Evolutionary conservation across 2,329 filamentous ascomycete genomes (phyloP).

Genomic region (Fusarium chlamydosporum): DNA sequence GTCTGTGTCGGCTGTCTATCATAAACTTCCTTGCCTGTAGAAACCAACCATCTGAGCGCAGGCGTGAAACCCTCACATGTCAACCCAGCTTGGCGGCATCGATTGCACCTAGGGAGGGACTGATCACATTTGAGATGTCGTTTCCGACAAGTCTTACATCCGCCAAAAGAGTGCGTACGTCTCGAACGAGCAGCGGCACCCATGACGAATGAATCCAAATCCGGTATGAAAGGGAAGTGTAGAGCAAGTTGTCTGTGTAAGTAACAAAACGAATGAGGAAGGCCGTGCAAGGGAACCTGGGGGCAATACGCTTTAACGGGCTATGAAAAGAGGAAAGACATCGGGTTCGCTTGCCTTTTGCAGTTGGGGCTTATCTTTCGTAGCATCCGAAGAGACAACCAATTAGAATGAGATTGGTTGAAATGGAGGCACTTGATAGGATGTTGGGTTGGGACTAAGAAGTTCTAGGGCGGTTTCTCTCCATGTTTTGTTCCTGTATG

Average conservation of each 20-base stretch:
- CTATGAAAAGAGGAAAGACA: constrained; percentile 24
- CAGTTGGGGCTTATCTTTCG: constrained; percentile 22
- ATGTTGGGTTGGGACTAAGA: background rate
- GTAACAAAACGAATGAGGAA: constrained; percentile 4
- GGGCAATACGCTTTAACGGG: constrained; percentile 25
- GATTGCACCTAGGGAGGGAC: constrained; percentile 34
- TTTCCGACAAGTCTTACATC: constrained; percentile 46
- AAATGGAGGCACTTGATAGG: constrained; percentile 8
- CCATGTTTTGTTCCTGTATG: constrained; percentile 10
- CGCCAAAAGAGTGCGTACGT: constrained; percentile 44
- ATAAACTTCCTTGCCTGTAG: constrained; percentile 39
- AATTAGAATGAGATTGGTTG: background rate
- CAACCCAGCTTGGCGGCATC: constrained; percentile 37
- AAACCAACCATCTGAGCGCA: constrained; percentile 40
- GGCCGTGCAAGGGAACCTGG: constrained; percentile 2
- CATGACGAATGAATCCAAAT: background rate
- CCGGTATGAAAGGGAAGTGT: background rate
- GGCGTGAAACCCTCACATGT: constrained; percentile 42
- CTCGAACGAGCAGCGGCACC: constrained; percentile 25
- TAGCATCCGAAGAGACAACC: constrained; percentile 8
- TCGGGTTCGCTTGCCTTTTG: constrained; percentile 36
- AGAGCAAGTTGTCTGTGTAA: background rate
- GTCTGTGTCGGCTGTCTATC: constrained; percentile 31
- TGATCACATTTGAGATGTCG: constrained; percentile 47
- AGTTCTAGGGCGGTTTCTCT: constrained; percentile 27